Evolutionary conservation across 805 yeast genomes (phyloP), one percentile per base, ranked within the genome.

Genomic region (Barnettozyma californica): DNA sequence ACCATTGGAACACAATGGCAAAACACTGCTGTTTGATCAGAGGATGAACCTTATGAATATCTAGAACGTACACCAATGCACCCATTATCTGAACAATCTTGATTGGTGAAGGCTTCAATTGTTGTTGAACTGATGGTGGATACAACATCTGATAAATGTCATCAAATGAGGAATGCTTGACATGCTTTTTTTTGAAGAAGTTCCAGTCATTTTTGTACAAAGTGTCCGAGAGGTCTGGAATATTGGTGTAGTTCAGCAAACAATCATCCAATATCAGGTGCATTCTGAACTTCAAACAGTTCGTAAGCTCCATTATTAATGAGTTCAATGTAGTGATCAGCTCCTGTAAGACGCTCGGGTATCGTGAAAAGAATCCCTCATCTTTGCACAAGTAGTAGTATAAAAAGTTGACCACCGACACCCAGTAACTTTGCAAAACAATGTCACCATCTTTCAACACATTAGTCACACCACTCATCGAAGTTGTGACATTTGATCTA

Each of bases 31-130:
- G 83, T 47, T 80, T 79, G n/a, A 88, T 71, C 19, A 87, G 69
- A 8, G 89, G 86, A 60, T 87, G 92, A 8, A 89, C 86, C 54
- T 83, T 78, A 64, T 87, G 95, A 36, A 92, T 68, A 47, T 86
- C 89, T 59, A 91, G 73, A 3, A 94, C 92, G 59, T 91, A 89
- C 40, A 89, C 75, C 46, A 95, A 73, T 0, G 98, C 96, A 27
- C 96, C 95, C 50, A 94, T 74, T 1, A 91, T 84, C 58, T 94
- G 95, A 23, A 91, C 81, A 46, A 91, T 76, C 56, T 81, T 83
- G 46, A 91, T 71, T 0, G 99, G 99, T 0, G 97, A 88, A 3
- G 97, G 96, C 61, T 81, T 82, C 75, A 86, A 81, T 60, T 88
- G 84, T 49, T 87, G 85, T 42, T 78, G 74, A 19, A 87, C 78